Base-by-base conservation (phyloP, 2,329 filamentous ascomycete species). In the Trichoderma guizhouense region DNA sequence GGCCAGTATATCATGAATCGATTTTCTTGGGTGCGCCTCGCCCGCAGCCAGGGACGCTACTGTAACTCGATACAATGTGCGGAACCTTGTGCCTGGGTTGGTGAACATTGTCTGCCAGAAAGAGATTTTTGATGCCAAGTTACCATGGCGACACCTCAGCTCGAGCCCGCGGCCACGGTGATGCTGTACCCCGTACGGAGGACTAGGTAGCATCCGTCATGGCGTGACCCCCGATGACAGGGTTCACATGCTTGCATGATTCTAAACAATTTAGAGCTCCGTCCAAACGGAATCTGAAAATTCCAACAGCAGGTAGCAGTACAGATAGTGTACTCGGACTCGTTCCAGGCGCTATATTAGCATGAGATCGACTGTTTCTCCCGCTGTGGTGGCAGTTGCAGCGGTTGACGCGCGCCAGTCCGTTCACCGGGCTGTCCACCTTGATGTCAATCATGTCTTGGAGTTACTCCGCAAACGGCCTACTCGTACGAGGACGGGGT, bases 221-320 rank as follows among this genome's bases (percentile, higher is more conserved):
- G 57, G 66, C 66, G 57, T 61, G 57, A 62, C 57, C 34, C 47
- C 43, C 30, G 28, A 51, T 24, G 51, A 62, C 66, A 69, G 57
- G 66, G 66, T 53, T 51, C 30, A 51, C 43, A 61, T 69, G 9
- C 66, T 51, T 69, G 66, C 66, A 69, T 69, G 57, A 62, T 58
- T 26, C 24, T 57, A 34, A 36, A 66, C 63, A 55, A 66, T 55
- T 34, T 66, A 66, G 32, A 66, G 47, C 63, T 34, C 30, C 39
- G 28, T 58, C 55, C 36, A 67, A 39, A 39, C 24, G n/a, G 43
- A 51, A 21, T 21, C 43, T 12, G 43, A 47, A 47, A 47, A 47
- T 47, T 47, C 43, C 43, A 21, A 51, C 9, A 12, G n/a, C 43
- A 51, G 43, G n/a, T 51, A 51, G 43, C n/a, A 51, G n/a, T 51